These are phyloP conservation scores for Chaetomium sp. DNA, from an alignment of 2,329 filamentous ascomycete genomes.

Conservation along the genomic window DNA sequence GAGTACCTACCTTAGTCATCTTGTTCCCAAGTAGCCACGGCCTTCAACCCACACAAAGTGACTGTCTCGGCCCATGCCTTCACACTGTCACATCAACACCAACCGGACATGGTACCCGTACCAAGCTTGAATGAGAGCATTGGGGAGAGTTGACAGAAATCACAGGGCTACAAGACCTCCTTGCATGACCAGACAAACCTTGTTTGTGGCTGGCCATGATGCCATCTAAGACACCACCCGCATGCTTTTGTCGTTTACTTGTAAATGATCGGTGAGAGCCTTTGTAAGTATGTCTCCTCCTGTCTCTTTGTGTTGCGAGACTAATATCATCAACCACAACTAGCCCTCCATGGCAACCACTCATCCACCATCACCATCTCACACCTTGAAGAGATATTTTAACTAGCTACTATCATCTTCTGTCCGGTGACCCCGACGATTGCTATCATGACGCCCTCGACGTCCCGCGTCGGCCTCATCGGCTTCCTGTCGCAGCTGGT, in stretches of 20 bases:
- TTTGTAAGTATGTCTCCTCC: neutral
- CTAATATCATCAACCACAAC: neutral
- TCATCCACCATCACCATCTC: neutral
- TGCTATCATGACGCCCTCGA: conserved; percentile 5
- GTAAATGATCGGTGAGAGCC: neutral
- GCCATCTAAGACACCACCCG: neutral
- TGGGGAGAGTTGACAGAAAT: neutral
- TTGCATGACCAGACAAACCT: neutral
- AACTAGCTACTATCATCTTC: neutral
- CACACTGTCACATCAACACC: neutral
- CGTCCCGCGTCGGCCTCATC: neutral
- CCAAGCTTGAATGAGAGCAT: neutral
- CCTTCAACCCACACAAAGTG: neutral
- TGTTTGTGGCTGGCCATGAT: neutral
- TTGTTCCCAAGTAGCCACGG: neutral
- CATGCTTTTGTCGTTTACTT: neutral
- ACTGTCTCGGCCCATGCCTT: neutral
- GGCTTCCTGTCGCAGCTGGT: conserved; percentile 29
- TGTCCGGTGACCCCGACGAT: neutral
- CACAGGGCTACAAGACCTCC: neutral
- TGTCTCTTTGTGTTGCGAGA: neutral
- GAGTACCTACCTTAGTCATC: too few relatives aligned
- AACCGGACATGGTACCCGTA: neutral
- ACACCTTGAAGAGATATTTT: neutral
- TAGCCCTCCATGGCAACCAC: neutral